phyloP scores from a whole-genome alignment of 2,329 filamentous ascomycete species.

The Penicillium psychrosexuale region DNA sequence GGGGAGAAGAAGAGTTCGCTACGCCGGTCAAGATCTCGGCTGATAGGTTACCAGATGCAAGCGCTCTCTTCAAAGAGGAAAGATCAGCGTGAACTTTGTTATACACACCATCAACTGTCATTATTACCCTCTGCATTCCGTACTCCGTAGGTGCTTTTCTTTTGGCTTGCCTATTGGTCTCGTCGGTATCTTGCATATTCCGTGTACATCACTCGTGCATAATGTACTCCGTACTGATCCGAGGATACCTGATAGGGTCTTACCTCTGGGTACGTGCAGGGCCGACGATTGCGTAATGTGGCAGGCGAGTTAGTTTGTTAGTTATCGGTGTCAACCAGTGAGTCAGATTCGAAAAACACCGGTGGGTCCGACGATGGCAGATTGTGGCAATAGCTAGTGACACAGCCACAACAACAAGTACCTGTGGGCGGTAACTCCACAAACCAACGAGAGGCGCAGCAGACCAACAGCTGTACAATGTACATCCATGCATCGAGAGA shows the following conservation, averaged over 20 bases:
- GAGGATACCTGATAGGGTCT: background rate
- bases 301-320: too few species aligned
- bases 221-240: background rate
- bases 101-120: constrained; percentile 54
- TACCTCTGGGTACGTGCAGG: background rate
- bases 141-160: constrained; percentile 12
- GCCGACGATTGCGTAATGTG: background rate
- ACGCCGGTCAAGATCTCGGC: constrained; percentile 62
- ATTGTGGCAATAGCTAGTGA: background rate
- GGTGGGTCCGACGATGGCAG: background rate
- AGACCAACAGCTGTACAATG: background rate
- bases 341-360: background rate
- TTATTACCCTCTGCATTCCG: constrained; percentile 33
- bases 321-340: background rate
- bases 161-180: constrained; percentile 15
- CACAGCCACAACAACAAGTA: background rate
- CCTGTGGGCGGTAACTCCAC: background rate
- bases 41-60: too few species aligned
- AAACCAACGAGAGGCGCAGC: background rate
- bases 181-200: constrained; percentile 6
- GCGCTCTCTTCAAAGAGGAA: constrained; percentile 67
- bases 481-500: background rate
- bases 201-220: background rate
- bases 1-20: constrained; percentile 62
- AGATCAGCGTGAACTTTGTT: constrained; percentile 65